phyloP scores from a whole-genome alignment of 176 grass and related monocot species.

The Eremochloa ophiuroides region DNA sequence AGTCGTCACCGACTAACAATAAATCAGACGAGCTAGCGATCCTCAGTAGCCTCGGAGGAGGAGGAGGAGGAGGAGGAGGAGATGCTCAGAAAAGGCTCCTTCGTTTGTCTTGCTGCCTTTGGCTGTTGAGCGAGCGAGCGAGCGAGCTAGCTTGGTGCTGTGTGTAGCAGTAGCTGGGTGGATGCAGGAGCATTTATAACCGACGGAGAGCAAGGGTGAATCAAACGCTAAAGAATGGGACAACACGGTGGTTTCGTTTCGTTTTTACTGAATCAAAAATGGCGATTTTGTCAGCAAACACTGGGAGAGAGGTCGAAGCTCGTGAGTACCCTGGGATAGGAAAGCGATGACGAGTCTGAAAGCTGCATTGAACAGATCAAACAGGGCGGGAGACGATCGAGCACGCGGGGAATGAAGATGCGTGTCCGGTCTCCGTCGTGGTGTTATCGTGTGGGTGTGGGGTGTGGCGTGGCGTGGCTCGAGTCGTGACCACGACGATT shows the following conservation, averaged over 20 bases:
- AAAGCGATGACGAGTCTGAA: background rate
- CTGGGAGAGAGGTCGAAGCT: background rate
- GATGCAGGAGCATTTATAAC: background rate
- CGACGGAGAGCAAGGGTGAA: background rate
- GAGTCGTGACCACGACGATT: background rate
- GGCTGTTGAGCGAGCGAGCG: background rate
- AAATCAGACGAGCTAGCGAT: no score
- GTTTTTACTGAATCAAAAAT: background rate
- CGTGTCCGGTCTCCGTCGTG: background rate
- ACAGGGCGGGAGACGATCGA: background rate
- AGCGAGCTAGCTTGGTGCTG: background rate
- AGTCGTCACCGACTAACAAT: background rate
- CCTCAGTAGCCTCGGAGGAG: no score
- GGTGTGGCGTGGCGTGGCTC: no score
- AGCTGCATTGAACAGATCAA: background rate
- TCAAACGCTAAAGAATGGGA: background rate
- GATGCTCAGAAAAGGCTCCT: background rate
- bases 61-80: no score
- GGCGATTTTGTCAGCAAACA: background rate
- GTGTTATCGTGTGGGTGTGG: no score
- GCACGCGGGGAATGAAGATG: background rate
- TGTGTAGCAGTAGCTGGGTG: background rate
- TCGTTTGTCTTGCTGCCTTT: background rate
- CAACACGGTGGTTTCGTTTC: background rate
- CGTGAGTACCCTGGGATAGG: background rate